These are phyloP conservation scores for Penicillium sp. DNA, from an alignment of 2,329 filamentous ascomycete species.

Conservation along the genomic window DNA sequence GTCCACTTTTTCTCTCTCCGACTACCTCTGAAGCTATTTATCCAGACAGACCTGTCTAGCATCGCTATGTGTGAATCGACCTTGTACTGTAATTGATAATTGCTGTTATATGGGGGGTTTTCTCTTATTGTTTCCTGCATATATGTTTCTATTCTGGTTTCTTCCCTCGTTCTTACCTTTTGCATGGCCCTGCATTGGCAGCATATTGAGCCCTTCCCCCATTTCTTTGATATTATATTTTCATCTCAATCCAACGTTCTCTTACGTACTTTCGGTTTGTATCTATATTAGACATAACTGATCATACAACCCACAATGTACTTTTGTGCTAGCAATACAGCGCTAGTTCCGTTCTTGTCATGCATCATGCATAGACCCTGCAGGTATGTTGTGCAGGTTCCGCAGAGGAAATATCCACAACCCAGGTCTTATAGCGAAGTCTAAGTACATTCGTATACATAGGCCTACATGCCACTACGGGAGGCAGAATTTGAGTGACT, in stretches of 20 bases:
- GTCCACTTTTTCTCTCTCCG: background rate
- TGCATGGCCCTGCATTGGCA: conserved; percentile 13
- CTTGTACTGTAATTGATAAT: conserved; percentile 17
- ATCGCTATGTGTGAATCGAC: conserved; percentile 7
- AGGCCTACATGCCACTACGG: too few species aligned
- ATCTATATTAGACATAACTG: background rate
- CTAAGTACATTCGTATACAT: too few species aligned
- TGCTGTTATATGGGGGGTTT: conserved; percentile 5
- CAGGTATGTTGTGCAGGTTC: conserved; percentile 8
- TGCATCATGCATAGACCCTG: conserved; percentile 2
- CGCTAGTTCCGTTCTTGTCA: background rate
- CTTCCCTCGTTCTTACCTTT: background rate
- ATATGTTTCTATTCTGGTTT: conserved; percentile 9
- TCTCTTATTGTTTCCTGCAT: conserved; percentile 10
- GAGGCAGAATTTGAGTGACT: too few species aligned
- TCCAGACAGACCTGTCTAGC: conserved; percentile 3
- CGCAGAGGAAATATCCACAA: background rate
- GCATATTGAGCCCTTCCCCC: conserved; percentile 14
- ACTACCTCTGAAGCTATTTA: background rate
- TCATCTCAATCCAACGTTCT: background rate
- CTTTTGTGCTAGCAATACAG: background rate
- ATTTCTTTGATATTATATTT: background rate
- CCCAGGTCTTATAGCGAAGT: background rate
- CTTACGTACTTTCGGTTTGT: background rate
- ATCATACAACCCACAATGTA: background rate